Base-by-base conservation (phyloP, 352 stramenopile genomes). In the Salisapilia sapeloensis region DNA sequence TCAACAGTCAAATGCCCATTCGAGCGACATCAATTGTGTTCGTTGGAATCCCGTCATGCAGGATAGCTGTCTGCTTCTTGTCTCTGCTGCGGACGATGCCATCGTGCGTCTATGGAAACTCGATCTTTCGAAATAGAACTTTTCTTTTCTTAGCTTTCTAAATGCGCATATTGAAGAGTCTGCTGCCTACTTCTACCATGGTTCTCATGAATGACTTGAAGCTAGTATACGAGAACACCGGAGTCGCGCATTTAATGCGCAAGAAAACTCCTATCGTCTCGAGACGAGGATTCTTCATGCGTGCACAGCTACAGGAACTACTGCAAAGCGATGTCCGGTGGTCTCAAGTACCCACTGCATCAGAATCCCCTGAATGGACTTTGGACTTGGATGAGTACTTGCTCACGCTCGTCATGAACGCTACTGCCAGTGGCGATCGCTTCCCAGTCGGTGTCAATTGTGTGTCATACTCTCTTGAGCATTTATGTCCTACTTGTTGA, bases 401-500 rank as follows among this genome's bases (percentile, higher is more conserved):
- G 20, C 31, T 82, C 35, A 52, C 53, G 43, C 45, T 82, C 24
- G 61, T 80, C 18, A 78, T 50, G 40, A 55, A 64, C 37, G 74
- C 63, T 9, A 89, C 65, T 4, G 62, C 51, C 32, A 85, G 70
- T 28, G 66, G 62, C 12, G 67, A 81, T 44, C 60, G 74, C 15
- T 89, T 89, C 46, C 74, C 74, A 0, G 65, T 85, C 22, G 74
- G 70, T 30, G 70, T 89, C 39, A 83, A 85, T 42, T 89, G 74
- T 83, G 42, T 48, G 70, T 56, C 6, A 11, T 3, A 11, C 0
- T 10, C 6, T 23, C 12, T 24, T 10, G 22, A 15, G n/a, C 11
- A 21, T 6, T n/a, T 41, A 24, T 23, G 13, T 28, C 28, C 13
- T 11, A 6, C 11, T 27, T 19, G 7, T 15, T 26, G 8, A 2